phyloP scores from a whole-genome alignment of 2,329 filamentous ascomycete species.

The Botryosphaeria dothidea region DNA sequence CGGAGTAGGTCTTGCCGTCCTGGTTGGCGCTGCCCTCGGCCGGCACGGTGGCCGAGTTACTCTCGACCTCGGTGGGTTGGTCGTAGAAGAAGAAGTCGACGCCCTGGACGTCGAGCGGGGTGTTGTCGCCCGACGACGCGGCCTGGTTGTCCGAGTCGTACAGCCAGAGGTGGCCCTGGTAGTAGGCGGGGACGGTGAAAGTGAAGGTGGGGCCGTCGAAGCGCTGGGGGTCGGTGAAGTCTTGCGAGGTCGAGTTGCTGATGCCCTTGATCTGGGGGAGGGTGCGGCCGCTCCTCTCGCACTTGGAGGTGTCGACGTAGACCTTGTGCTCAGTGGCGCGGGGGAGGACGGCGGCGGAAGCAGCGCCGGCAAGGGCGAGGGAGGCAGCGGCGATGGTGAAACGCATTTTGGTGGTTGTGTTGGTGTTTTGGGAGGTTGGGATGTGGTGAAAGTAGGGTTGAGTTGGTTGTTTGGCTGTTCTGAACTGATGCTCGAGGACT shows the following conservation, averaged over 20 bases:
- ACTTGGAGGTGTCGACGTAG: constrained; percentile 11
- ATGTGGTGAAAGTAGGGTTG: neutral
- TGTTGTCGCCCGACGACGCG: constrained; percentile 5
- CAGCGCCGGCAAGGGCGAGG: neutral
- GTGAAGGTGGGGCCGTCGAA: constrained; percentile 15
- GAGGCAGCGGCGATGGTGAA: constrained; percentile 7
- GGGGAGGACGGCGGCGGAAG: neutral
- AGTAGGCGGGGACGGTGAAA: constrained; percentile 13
- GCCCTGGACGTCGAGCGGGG: constrained; percentile 8
- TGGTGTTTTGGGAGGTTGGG: neutral
- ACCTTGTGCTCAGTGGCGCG: constrained; percentile 13
- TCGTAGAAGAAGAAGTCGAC: constrained; percentile 8
- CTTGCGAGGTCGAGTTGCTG: constrained; percentile 2
- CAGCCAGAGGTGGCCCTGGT: constrained; percentile 16
- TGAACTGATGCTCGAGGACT: neutral
- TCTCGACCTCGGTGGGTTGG: constrained; percentile 5
- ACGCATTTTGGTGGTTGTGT: neutral
- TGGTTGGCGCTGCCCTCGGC: neutral
- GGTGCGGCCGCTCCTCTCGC: constrained; percentile 4
- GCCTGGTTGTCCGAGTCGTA: constrained; percentile 13
- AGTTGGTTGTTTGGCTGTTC: neutral
- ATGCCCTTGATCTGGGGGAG: constrained; percentile 11
- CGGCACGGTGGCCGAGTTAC: neutral
- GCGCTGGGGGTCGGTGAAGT: constrained; percentile 8
- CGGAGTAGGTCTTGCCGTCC: neutral